These are phyloP conservation scores for Starmerella tilneyi DNA, from an alignment of 805 yeast genomes.

Conservation along the genomic window DNA sequence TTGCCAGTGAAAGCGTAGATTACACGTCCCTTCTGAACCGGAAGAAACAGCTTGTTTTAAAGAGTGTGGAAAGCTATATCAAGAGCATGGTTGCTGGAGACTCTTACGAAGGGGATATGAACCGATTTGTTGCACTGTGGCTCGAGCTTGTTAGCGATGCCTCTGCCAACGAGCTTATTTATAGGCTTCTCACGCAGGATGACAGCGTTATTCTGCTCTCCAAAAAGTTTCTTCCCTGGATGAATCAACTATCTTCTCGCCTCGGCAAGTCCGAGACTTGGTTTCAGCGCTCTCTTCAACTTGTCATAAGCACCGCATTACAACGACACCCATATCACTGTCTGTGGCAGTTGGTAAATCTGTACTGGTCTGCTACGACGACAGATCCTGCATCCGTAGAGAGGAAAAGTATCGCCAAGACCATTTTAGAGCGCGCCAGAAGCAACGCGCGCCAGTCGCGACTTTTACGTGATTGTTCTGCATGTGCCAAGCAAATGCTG, in stretches of 20 bases:
- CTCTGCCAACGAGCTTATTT: conserved; percentile 33
- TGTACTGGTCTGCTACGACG: not conserved
- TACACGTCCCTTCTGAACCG: conserved; percentile 34
- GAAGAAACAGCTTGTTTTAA: conserved; percentile 38
- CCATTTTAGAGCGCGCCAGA: not conserved
- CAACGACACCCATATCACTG: conserved; percentile 18
- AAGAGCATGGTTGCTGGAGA: conserved; percentile 31
- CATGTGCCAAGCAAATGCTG: conserved; percentile 3
- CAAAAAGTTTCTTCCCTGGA: conserved; percentile 64
- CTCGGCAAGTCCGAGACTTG: conserved; percentile 44
- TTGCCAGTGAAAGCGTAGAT: conserved; percentile 40
- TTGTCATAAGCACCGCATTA: conserved; percentile 3
- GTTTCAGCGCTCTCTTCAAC: conserved; percentile 42
- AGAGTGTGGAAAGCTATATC: conserved; percentile 52
- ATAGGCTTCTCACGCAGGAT: not conserved
- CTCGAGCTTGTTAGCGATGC: conserved; percentile 46
- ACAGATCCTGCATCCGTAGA: not conserved
- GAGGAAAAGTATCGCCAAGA: conserved; percentile 6
- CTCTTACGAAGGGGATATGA: conserved; percentile 19
- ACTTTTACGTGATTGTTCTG: not conserved
- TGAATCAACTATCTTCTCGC: conserved; percentile 69
- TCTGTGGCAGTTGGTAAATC: conserved; percentile 17
- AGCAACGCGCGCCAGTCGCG: not conserved
- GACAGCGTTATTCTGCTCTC: conserved; percentile 38
- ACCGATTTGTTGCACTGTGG: conserved; percentile 71